Conservation (phyloP, 352 stramenopile genomes). For the Paralagenidium karlingii region DNA sequence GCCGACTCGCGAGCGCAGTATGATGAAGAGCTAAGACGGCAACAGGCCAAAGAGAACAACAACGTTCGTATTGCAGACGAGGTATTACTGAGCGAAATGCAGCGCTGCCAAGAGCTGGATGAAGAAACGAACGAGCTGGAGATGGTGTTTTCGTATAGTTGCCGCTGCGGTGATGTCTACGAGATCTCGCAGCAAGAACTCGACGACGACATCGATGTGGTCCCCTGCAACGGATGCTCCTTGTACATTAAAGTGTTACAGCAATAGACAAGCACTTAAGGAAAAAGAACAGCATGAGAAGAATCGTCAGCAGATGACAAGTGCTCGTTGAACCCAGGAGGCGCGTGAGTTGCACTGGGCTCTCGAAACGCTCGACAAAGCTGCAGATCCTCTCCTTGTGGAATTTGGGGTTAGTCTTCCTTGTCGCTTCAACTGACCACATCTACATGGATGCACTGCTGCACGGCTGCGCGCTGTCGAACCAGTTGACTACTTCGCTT, state of each 20-base stretch:
- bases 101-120: slow-evolving; percentile 13
- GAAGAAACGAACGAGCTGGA: slow-evolving; percentile 22
- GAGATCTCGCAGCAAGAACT: slow-evolving; percentile 53
- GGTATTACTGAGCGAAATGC: slow-evolving; percentile 32
- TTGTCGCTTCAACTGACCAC: too few relatives aligned
- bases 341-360: too few relatives aligned
- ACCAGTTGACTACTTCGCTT: too few relatives aligned
- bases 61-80: slow-evolving; percentile 50
- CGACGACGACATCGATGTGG: slow-evolving; percentile 43
- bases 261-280: neutral
- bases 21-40: slow-evolving; percentile 26
- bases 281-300: too few relatives aligned
- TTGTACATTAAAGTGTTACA: slow-evolving; percentile 56
- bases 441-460: too few relatives aligned
- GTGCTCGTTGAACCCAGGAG: too few relatives aligned
- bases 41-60: slow-evolving; percentile 21
- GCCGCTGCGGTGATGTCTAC: slow-evolving; percentile 63
- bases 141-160: slow-evolving; percentile 41
- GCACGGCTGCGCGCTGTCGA: too few relatives aligned
- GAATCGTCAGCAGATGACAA: too few relatives aligned
- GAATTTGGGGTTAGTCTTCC: too few relatives aligned
- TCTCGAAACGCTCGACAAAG: too few relatives aligned
- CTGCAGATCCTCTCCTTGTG: too few relatives aligned
- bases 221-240: slow-evolving; percentile 70
- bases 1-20: slow-evolving; percentile 26